Base-by-base conservation (phyloP, 116 monocot species). In the Phalaenopsis hybrid region DNA sequence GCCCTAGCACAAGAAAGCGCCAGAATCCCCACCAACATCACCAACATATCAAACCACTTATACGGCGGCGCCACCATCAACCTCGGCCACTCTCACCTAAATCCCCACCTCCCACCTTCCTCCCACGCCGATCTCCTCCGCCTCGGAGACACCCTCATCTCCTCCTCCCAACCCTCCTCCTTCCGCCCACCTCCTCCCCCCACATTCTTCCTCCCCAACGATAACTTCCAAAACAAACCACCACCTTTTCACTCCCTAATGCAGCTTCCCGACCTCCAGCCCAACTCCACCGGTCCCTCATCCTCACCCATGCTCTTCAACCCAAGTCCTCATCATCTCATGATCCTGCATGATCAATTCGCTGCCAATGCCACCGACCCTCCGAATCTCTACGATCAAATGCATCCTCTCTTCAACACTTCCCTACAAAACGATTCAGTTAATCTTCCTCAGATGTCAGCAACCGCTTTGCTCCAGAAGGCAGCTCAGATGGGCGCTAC, bases 391-490 rank as follows among this genome's bases (percentile, higher is more conserved):
- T 18, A 34, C 52, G 16, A 52, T 68, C 28, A 78, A 50, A 67
- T 82, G 0, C 65, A 81, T 2, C 78, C 86, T 49, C 74, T 90
- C 70, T 81, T 80, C 67, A 81, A 87, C 82, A 25, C 79, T 2
- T 82, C 85, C 0, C 7, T 82, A 44, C 87, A 81, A 25, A 78
- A 73, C 69, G 84, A 83, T 0, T 51, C 81, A 0, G 46, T 85
- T 6, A 55, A 55, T 55, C 79, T 88, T 18, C 89, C 89, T 34
- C 88, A 89, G 82, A 94, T 94, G 94, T 91, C 94, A 25, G 94
- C 94, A 45, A 94, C 94, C 9, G 94, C 94, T 13, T 79, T 93
- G 51, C 93, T 93, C 16, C 93, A 93, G 78, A 93, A 88, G 48
- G 93, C 91, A 1, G 85, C 92, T 2, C 88, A 92, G 58, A 92